These are phyloP conservation scores for Rhynchospora breviuscula DNA, from an alignment of 176 grass and related monocot genomes.

Conservation along the genomic window DNA sequence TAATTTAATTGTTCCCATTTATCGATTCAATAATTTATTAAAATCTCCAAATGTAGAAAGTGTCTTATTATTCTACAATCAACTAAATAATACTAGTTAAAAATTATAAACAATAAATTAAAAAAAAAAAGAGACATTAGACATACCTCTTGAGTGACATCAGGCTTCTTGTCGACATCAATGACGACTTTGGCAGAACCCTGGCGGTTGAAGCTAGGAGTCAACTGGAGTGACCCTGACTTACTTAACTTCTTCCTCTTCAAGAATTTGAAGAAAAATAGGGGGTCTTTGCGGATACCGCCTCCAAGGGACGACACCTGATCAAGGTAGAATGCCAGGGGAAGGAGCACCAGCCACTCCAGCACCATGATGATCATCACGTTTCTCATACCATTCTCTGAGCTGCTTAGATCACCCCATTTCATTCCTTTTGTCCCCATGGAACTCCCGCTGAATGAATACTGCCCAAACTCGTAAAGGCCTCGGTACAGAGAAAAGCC, in stretches of 20 bases:
- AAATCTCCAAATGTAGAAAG: background rate
- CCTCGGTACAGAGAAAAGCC: constrained; percentile 82
- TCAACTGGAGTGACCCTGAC: background rate
- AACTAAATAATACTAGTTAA: background rate
- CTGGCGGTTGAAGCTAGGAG: constrained; percentile 37
- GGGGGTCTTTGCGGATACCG: constrained; percentile 29
- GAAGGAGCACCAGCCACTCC: constrained; percentile 60
- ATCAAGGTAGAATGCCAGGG: constrained; percentile 58
- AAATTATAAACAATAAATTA: background rate
- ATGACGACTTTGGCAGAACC: constrained; percentile 52
- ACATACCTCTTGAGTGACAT: constrained; percentile 59
- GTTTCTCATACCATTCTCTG: constrained; percentile 49
- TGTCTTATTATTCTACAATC: background rate
- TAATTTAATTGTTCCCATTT: background rate
- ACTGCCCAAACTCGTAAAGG: constrained; percentile 68
- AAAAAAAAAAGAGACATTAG: background rate
- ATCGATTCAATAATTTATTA: background rate
- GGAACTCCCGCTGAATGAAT: constrained; percentile 40
- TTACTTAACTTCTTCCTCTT: constrained; percentile 36
- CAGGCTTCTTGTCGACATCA: constrained; percentile 55
- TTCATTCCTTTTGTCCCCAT: constrained; percentile 59
- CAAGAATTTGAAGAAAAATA: constrained; percentile 51
- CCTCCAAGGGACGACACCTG: constrained; percentile 44
- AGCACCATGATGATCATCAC: constrained; percentile 82
- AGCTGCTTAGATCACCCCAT: constrained; percentile 59